phyloP scores from a whole-genome alignment of 371 early-diverging fungal species.

The Fennellomyces sp. region DNA sequence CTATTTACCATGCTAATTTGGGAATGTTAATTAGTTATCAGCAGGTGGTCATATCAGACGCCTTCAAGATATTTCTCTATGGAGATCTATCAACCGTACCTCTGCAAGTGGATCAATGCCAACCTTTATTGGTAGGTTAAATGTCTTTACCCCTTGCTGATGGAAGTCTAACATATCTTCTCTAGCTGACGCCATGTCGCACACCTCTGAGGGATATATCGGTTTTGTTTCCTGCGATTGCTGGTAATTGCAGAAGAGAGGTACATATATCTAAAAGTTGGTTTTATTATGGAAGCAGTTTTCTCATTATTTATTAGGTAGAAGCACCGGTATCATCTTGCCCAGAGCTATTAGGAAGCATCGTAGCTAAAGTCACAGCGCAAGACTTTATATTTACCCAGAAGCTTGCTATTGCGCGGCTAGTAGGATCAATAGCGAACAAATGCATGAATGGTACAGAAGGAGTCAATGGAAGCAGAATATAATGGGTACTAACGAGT shows the following conservation, averaged over 20 bases:
- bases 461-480: conserved; percentile 42
- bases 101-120: background rate
- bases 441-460: conserved; percentile 54
- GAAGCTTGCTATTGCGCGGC: conserved; percentile 42
- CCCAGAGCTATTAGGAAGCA: conserved; percentile 37
- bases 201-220: conserved; percentile 18
- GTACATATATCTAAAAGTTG: conserved; percentile 14
- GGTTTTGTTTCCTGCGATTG: conserved; percentile 35
- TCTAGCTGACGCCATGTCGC: background rate
- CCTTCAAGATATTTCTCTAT: background rate
- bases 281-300: background rate
- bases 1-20: background rate
- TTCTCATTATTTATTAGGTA: background rate
- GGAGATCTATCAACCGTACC: background rate
- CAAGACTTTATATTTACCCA: conserved; percentile 19
- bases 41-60: background rate
- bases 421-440: conserved; percentile 61
- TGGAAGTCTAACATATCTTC: background rate
- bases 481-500: too few species aligned
- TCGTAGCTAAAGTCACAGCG: conserved; percentile 3
- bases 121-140: background rate
- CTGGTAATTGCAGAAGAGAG: conserved; percentile 36
- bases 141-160: too few species aligned
- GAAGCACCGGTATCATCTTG: conserved; percentile 18
- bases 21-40: background rate